A percentile compares a stretch with the other conserved stretches of the same genome.
These are phyloP conservation scores for Flueggea neowawraea DNA, from an alignment of 441 rosid genomes.

Conservation along the genomic window DNA sequence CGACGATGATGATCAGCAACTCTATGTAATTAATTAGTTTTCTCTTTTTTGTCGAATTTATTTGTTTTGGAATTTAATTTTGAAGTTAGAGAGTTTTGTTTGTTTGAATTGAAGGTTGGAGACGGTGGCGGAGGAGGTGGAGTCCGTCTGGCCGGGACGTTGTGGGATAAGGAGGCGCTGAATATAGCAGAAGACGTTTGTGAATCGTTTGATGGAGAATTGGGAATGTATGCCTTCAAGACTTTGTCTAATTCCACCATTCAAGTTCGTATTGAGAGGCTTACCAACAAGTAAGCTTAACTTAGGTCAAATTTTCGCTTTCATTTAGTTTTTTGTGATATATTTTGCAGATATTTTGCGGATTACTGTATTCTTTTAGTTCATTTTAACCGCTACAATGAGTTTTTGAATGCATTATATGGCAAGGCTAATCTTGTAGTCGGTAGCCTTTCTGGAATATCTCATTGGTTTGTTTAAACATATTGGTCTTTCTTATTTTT, in stretches of 20 bases:
- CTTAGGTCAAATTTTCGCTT: no score
- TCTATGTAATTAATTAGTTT: slow-evolving; percentile 34
- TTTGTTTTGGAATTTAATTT: slow-evolving; percentile 3
- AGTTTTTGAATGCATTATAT: no score
- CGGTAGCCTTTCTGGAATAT: no score
- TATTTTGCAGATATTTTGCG: no score
- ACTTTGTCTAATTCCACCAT: slow-evolving; percentile 54
- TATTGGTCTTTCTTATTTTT: no score
- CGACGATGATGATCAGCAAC: slow-evolving; percentile 42
- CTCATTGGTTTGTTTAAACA: no score
- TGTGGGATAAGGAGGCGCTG: slow-evolving; percentile 86
- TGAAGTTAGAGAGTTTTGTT: slow-evolving; percentile 1
- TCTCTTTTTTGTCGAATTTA: slow-evolving; percentile 11
- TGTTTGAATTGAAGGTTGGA: slow-evolving; percentile 46
- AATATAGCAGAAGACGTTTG: slow-evolving; percentile 56
- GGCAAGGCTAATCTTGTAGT: no score
- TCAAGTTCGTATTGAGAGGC: slow-evolving; percentile 81
- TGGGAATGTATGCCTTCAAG: slow-evolving; percentile 73
- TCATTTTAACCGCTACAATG: no score
- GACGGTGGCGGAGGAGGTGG: slow-evolving; percentile 95
- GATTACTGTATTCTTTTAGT: no score
- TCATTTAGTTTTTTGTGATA: background rate
- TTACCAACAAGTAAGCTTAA: slow-evolving; percentile 53
- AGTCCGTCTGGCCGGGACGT: slow-evolving; percentile 67
- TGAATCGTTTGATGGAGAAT: slow-evolving; percentile 55